Base-by-base conservation (phyloP, 805 yeast species). In the Naumovozyma dairenensis region DNA sequence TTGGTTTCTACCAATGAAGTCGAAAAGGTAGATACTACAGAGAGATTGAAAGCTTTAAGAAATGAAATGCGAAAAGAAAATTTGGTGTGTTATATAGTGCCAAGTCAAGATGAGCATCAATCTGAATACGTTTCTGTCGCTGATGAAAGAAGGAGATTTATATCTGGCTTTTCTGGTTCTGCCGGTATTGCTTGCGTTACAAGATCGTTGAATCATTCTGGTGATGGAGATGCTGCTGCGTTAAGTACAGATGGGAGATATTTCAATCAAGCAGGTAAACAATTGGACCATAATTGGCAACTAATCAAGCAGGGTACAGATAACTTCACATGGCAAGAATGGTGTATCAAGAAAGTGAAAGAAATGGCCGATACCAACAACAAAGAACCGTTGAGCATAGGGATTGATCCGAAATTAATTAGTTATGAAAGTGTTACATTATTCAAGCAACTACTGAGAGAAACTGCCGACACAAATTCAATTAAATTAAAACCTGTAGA, bases 231-330 rank as follows among this genome's bases (percentile, higher is more conserved):
- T 1, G 46, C 48, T 2, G 64, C 72, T 16, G 62, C 60, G 8
- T 61, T 92, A 32, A 76, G 94, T 6, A 92, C 98, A 0, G 98
- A 92, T 59, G 97, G 97, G 2, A 69, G 98, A 44, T 92, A 92
- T 62, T 92, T 85, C 57, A 65, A 83, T 38, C 98, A 92, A 60
- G 97, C 97, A 1, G 74, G 71, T 16, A 72, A 78, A 37, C 89
- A 92, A 60, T 63, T 92, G 35, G 93, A 84, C 53, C 49, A 58
- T 25, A 75, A 76, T 49, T 92, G 97, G 97, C 58, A 61, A 2
- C 59, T 92, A 29, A 66, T 92, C 39, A 86, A 80, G 51, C 93
- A 80, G 53, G 94, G 94, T 4, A 67, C 71, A n/a, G 81, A 77
- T 21, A 71, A 70, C 24, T 74, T 78, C 10, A 66, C 80, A 5